Evolutionary conservation across 495 filamentous ascomycete genomes (phyloP), one percentile per base, ranked within the genome.

Genomic region (Hypoxylon cercidicola): DNA sequence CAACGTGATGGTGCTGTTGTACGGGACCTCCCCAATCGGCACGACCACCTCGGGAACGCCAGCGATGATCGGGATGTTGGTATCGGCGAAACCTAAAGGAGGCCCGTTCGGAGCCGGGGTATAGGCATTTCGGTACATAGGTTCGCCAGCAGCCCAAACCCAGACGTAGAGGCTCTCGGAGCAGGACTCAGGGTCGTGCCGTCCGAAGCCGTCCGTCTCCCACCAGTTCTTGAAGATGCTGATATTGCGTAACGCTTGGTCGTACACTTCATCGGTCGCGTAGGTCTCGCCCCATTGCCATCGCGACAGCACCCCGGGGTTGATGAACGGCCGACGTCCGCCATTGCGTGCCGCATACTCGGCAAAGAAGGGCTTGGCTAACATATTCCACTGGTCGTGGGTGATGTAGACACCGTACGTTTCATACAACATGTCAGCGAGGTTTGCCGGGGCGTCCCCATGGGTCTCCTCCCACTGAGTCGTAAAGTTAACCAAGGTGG

Each of bases 361-460:
- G n/a, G n/a, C 40, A n/a, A 43, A 43, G 40, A 43, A 43, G n/a
- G 40, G 40, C 16, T 43, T 18, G 40, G 8, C 40, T 18, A 43
- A n/a, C 6, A n/a, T 1, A 3, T 7, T 8, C 40, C 40, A 43
- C 8, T 43, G 40, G 40, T 43, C 40, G 40, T 43, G 40, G 15
- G 40, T 43, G 40, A 43, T 43, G 40, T 43, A 43, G 12, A 43
- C 40, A n/a, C 40, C 40, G 40, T 43, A 43, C 15, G 40, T 43
- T n/a, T 16, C 2, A 18, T 43, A 16, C 40, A 43, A 3, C 40
- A 43, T 43, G 8, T 43, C 40, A 3, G 15, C 15, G 40, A 43
- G n/a, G 40, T 43, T 43, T n/a, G 1, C 40, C 3, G 40, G 40
- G 1, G 40, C 40, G n/a, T 43, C 15, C 12, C 40, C 40, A n/a